Evolutionary conservation across 805 yeast species (phyloP).

Genomic region (Wickerhamiella domercqiae): DNA sequence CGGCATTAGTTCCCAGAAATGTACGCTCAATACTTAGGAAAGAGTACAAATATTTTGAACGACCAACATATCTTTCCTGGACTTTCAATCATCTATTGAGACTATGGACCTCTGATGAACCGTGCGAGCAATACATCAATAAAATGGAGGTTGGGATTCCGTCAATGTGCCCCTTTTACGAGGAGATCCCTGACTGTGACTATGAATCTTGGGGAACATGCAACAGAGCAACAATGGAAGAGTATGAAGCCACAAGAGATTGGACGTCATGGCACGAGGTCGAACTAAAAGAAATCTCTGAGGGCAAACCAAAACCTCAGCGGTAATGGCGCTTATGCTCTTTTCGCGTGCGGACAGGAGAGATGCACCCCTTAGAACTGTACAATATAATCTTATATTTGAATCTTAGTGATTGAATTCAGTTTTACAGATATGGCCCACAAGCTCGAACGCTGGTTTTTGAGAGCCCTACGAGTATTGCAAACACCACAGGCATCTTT

Average conservation of each 20-base stretch:
- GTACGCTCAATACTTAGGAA: constrained; percentile 23
- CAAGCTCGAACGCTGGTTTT: too few relatives aligned
- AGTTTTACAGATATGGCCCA: too few relatives aligned
- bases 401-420: too few relatives aligned
- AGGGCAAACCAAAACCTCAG: neutral
- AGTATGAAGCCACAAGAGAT: constrained; percentile 6
- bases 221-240: constrained; percentile 5
- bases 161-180: neutral
- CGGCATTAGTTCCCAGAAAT: constrained; percentile 31
- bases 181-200: neutral
- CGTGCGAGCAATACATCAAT: neutral
- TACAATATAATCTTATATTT: too few relatives aligned
- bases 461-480: too few relatives aligned
- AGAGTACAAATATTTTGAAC: constrained; percentile 24
- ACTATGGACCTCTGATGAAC: constrained; percentile 7
- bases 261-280: constrained; percentile 1
- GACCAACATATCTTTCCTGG: neutral
- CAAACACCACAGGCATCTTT: too few relatives aligned
- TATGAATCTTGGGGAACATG: constrained; percentile 9
- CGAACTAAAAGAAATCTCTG: neutral
- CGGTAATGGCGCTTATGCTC: neutral
- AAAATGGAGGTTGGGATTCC: neutral
- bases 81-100: constrained; percentile 6
- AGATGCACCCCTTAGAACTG: neutral
- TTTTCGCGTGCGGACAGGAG: neutral